phyloP scores from a whole-genome alignment of 441 rosid genomes.

The Rhodomyrtus psidioides region DNA sequence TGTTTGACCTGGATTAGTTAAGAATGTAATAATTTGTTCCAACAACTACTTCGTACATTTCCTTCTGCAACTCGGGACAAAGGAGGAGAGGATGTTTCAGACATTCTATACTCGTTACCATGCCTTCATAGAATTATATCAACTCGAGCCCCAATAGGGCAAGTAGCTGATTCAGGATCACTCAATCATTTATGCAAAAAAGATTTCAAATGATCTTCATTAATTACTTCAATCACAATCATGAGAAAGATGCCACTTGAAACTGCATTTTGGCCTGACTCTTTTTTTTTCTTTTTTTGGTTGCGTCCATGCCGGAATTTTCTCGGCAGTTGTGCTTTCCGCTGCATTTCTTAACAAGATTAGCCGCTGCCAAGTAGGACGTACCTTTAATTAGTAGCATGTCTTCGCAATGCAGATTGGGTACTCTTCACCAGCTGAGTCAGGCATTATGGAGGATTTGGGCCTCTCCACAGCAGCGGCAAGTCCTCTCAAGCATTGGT shows the following conservation, averaged over 20 bases:
- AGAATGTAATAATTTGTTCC: neutral
- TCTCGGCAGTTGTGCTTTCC: neutral
- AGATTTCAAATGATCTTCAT: neutral
- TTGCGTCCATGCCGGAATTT: neutral
- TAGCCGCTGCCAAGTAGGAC: neutral
- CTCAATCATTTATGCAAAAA: neutral
- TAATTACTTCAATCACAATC: neutral
- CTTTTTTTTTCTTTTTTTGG: neutral
- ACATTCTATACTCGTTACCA: neutral
- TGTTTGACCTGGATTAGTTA: neutral
- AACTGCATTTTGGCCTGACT: neutral
- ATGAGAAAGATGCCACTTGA: neutral
- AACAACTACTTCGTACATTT: neutral
- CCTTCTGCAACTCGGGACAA: neutral
- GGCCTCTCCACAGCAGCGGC: conserved; percentile 34
- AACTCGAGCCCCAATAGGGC: neutral
- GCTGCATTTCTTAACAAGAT: neutral
- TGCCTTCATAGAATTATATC: neutral
- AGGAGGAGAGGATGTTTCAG: neutral
- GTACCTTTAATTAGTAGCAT: neutral
- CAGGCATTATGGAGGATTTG: conserved; percentile 22
- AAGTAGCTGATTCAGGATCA: neutral
- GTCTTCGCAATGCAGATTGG: conserved; percentile 3
- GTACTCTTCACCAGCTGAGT: conserved; percentile 21
- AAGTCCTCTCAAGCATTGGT: conserved; percentile 2